Conservation (phyloP, 768 basidiomycete genomes). For the Trametes sanguinea region DNA sequence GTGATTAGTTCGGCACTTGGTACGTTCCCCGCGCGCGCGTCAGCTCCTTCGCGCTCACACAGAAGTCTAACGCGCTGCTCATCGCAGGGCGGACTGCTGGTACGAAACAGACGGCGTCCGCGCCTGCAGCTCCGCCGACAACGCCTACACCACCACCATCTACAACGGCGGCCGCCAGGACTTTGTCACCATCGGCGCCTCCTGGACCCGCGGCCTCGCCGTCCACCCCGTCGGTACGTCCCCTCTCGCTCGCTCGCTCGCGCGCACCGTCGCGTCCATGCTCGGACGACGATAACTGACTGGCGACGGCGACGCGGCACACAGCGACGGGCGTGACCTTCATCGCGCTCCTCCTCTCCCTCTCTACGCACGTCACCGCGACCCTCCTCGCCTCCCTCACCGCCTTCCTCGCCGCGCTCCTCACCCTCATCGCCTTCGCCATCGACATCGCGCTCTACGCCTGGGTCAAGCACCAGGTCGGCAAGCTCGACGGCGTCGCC, state of each 20-base stretch:
- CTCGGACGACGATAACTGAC: background rate
- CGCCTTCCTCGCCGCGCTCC: slow-evolving; percentile 66
- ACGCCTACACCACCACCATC: slow-evolving; percentile 56
- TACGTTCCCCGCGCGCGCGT: slow-evolving; percentile 30
- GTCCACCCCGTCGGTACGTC: slow-evolving; percentile 72
- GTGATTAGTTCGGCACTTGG: slow-evolving; percentile 70
- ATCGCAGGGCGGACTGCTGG: slow-evolving; percentile 58
- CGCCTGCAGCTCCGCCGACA: slow-evolving; percentile 51
- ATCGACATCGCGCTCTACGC: slow-evolving; percentile 76
- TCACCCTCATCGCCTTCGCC: slow-evolving; percentile 73
- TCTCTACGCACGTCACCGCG: slow-evolving; percentile 56
- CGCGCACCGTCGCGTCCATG: background rate
- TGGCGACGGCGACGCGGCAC: background rate
- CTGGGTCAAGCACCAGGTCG: slow-evolving; percentile 59
- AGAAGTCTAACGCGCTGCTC: background rate
- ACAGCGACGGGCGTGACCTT: slow-evolving; percentile 56
- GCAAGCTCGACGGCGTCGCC: slow-evolving; percentile 46
- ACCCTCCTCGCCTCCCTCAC: slow-evolving; percentile 46
- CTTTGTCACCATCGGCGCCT: slow-evolving; percentile 46
- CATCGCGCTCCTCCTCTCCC: slow-evolving; percentile 61
- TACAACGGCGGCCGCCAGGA: slow-evolving; percentile 36
- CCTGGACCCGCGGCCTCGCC: slow-evolving; percentile 75
- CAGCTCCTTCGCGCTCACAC: too few species aligned
- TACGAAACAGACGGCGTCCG: slow-evolving; percentile 48
- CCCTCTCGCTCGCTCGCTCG: slow-evolving; percentile 9